Evolutionary conservation across 208 protist species (phyloP).

Genomic region (Kentomonas sorsogonicus): DNA sequence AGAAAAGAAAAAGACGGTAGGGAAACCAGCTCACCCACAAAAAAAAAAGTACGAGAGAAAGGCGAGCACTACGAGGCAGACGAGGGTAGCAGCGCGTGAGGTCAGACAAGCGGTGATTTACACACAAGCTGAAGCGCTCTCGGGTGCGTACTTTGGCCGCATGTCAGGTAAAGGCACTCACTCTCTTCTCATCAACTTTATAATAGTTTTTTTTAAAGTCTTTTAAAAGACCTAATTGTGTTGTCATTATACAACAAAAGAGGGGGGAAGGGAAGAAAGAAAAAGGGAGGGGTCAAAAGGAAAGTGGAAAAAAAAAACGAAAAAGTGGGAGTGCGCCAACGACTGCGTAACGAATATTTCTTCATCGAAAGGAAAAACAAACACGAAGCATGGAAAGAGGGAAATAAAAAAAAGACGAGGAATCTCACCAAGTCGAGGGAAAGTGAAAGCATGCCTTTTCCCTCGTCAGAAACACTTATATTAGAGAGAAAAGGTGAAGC

Average conservation of each 20-base stretch:
- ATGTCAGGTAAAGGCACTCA: too few relatives aligned
- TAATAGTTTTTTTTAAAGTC: too few relatives aligned
- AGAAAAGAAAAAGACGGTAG: too few relatives aligned
- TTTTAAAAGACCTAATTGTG: too few relatives aligned
- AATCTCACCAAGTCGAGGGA: not conserved
- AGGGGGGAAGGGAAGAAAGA: not conserved
- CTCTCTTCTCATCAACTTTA: not conserved
- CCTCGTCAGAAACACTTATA: too few relatives aligned
- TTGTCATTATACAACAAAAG: not conserved
- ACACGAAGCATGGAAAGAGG: not conserved
- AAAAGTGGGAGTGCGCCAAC: not conserved
- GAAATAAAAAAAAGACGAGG: not conserved
- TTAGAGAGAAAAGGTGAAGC: not conserved
- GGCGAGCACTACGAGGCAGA: constrained; percentile 2
- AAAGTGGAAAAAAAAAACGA: constrained; percentile 7
- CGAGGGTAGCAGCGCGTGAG: constrained; percentile 42
- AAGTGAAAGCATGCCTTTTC: too few relatives aligned
- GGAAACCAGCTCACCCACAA: not conserved
- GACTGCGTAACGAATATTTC: too few relatives aligned
- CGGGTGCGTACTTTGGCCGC: too few relatives aligned
- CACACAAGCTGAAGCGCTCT: constrained; percentile 76
- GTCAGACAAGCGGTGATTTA: constrained; percentile 66
- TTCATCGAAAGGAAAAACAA: not conserved
- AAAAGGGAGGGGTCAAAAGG: not conserved
- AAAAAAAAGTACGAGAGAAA: not conserved